These are phyloP conservation scores for Hypoxylon perforatum DNA, from an alignment of 495 filamentous ascomycete genomes.

Conservation along the genomic window DNA sequence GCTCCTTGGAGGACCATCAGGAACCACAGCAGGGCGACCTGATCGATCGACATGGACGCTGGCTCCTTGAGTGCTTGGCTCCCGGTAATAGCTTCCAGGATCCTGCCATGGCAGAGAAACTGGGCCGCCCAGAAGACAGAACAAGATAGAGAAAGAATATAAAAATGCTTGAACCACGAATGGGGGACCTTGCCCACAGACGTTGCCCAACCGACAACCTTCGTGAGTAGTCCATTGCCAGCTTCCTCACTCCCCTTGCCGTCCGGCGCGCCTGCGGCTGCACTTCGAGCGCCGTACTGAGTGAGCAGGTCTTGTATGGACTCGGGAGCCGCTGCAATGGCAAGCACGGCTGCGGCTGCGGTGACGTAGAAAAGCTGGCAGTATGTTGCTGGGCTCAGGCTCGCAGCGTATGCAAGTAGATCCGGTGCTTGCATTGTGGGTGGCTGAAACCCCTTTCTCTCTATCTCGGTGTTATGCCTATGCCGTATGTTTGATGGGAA, in stretches of 20 bases:
- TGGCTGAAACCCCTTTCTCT: neutral
- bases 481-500: neutral
- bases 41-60: conserved; percentile 68
- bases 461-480: neutral
- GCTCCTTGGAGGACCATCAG: conserved; percentile 79
- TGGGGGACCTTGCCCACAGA: conserved; percentile 75
- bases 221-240: conserved; percentile 34
- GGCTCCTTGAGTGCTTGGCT: conserved; percentile 40
- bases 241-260: conserved; percentile 7
- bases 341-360: conserved; percentile 48
- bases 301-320: conserved; percentile 54
- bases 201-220: conserved; percentile 44
- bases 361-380: conserved; percentile 61
- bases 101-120: conserved; percentile 65
- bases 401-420: conserved; percentile 12
- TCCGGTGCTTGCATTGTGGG: conserved; percentile 21
- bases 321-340: conserved; percentile 52
- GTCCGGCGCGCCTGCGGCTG: conserved; percentile 6
- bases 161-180: conserved; percentile 88
- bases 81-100: conserved; percentile 57
- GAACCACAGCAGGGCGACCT: conserved; percentile 73
- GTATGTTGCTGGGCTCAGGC: conserved; percentile 49
- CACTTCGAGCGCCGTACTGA: conserved; percentile 61
- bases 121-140: conserved; percentile 83
- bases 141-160: conserved; percentile 74